Evolutionary conservation across 352 stramenopile genomes (phyloP).

Genomic region (Pythium insidiosum): DNA sequence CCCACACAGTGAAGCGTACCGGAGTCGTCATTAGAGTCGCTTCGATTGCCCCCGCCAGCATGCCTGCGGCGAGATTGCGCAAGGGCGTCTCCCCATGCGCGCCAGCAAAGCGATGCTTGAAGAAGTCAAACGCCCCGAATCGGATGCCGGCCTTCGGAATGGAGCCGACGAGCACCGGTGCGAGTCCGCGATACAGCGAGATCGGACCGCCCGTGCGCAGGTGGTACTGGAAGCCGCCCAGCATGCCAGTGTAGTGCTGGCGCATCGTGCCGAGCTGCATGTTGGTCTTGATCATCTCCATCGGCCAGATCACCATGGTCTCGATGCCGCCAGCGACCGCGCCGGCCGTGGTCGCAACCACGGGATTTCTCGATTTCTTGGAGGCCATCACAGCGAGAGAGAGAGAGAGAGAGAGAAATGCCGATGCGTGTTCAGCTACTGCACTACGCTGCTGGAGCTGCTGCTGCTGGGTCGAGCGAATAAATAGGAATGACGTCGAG

Average conservation of each 20-base stretch:
- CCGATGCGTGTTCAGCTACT: background rate
- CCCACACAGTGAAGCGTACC: constrained; percentile 16
- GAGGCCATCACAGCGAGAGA: too few species aligned
- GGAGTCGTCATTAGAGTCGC: constrained; percentile 92
- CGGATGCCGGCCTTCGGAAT: constrained; percentile 96
- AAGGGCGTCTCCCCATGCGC: constrained; percentile 84
- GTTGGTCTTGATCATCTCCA: constrained; percentile 95
- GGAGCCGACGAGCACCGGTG: constrained; percentile 91
- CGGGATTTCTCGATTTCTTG: constrained; percentile 71
- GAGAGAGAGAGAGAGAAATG: background rate
- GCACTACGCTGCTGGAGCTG: background rate
- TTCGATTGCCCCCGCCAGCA: constrained; percentile 89
- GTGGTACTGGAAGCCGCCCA: constrained; percentile 68
- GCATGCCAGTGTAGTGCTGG: constrained; percentile 63
- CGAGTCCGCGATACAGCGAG: constrained; percentile 91
- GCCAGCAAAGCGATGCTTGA: constrained; percentile 80
- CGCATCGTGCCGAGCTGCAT: constrained; percentile 85
- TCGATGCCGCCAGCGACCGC: constrained; percentile 86
- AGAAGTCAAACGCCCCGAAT: constrained; percentile 92
- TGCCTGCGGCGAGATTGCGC: constrained; percentile 90
- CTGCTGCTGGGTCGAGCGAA: constrained; percentile 1
- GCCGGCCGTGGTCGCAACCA: constrained; percentile 75
- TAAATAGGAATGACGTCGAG: constrained; percentile 10
- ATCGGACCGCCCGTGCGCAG: constrained; percentile 48
- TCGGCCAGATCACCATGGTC: constrained; percentile 86